phyloP scores from a whole-genome alignment of 495 filamentous ascomycete genomes.

The Xylaria acuta region DNA sequence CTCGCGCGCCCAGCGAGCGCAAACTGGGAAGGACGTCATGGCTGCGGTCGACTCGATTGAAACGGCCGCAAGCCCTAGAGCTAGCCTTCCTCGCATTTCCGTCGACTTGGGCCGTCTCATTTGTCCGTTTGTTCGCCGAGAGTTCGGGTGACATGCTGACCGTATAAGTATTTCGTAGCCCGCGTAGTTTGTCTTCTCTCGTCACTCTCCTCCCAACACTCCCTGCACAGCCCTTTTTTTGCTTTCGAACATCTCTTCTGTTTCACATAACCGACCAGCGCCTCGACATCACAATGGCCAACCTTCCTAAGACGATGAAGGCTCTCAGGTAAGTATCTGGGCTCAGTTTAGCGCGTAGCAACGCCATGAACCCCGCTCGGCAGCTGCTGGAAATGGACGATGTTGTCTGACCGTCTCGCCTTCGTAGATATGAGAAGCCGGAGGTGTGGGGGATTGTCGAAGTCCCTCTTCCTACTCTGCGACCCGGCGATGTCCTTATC shows the following conservation, averaged over 20 bases:
- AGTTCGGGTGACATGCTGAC: neutral
- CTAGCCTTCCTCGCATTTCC: neutral
- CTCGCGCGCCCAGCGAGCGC: neutral
- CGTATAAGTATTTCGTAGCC: constrained; percentile 16
- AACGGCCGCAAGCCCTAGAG: constrained; percentile 1
- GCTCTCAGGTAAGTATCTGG: constrained; percentile 59
- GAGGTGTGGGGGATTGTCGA: constrained; percentile 63
- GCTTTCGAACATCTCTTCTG: neutral
- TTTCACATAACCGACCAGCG: constrained; percentile 8
- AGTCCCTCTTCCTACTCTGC: constrained; percentile 64
- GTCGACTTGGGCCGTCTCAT: neutral
- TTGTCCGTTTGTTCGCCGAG: neutral
- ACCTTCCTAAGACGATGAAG: constrained; percentile 64
- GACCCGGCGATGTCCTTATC: constrained; percentile 66
- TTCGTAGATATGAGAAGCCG: constrained; percentile 66
- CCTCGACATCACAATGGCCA: constrained; percentile 35
- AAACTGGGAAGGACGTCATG: constrained; percentile 2
- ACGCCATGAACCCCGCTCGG: neutral
- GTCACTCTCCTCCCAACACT: neutral
- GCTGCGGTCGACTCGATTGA: neutral
- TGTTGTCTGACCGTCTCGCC: constrained; percentile 1
- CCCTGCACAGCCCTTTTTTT: neutral
- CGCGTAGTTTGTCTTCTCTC: neutral
- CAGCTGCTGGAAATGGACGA: neutral
- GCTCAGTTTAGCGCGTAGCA: neutral